Evolutionary conservation across 768 basidiomycete genomes (phyloP), one percentile per base, ranked within the genome.

Genomic region (Mycena polygramma): DNA sequence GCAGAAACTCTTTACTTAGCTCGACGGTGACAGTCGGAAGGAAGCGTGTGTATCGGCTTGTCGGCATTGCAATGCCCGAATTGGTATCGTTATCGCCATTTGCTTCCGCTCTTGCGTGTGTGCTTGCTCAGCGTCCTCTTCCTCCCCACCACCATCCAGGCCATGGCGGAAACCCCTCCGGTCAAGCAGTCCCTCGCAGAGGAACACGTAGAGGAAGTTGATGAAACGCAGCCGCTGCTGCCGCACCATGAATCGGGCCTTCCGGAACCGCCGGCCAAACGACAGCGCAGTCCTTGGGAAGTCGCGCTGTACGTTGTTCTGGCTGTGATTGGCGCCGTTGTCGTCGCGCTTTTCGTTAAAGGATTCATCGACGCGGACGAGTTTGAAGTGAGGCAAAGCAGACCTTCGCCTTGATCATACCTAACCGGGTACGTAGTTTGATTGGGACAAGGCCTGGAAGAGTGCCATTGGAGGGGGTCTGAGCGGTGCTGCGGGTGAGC

Each of bases 381-480:
- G 77, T 85, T 88, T 14, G 85, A 92, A 52, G 92, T 93, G 66
- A 57, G 55, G 39, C 54, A 41, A 41, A 57, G 39, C 2, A 57
- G 20, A 14, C 39, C n/a, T 15, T 57, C 14, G 36, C 39, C 5
- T 11, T 8, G 14, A 14, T 17, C 15, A 17, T 41, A 41, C 8
- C 22, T 57, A 24, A 57, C 11, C 3, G 22, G 11, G 8, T 46
- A n/a, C 63, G 26, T 78, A 97, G 90, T 97, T 98, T 72, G 96
- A 99, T 79, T 82, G 94, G 14, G 81, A 83, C 39, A 87, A 88
- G 36, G 94, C 97, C 0, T 81, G 98, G 73, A 93, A 89, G 83
- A 89, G 85, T 53, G 97, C 97, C 5, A 85, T 94, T 0, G 97
- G 97, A 10, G 97, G 97, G 26, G 97, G 96, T 6, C 80, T 97